Conservation (phyloP, 805 yeast genomes). For the Tetrapisispora pingtungensis region DNA sequence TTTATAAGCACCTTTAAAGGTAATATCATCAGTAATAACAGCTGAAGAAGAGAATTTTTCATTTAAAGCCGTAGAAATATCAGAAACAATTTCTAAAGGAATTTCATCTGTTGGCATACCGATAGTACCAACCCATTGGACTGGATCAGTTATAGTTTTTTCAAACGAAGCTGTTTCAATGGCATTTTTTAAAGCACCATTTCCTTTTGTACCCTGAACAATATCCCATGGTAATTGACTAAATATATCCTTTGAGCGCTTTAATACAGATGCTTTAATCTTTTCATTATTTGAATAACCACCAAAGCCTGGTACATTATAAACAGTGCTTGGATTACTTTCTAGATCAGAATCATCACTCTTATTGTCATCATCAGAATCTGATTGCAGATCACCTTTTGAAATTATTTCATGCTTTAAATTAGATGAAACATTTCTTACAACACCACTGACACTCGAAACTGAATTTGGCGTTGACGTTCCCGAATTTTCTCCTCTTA, state of each 20-base stretch:
- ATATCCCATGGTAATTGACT: slow-evolving; percentile 62
- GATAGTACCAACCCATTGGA: slow-evolving; percentile 79
- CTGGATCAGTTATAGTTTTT: slow-evolving; percentile 30
- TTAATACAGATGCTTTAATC: slow-evolving; percentile 31
- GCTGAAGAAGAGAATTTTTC: slow-evolving; percentile 49
- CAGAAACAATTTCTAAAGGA: slow-evolving; percentile 42
- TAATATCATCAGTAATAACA: slow-evolving; percentile 64
- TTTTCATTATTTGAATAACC: slow-evolving; percentile 61
- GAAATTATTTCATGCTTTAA: slow-evolving; percentile 5
- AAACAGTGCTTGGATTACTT: slow-evolving; percentile 10
- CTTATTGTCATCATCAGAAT: slow-evolving; percentile 4
- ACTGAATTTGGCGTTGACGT: background rate
- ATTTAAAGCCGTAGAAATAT: slow-evolving; percentile 40
- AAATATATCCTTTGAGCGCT: slow-evolving; percentile 31
- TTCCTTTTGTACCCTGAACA: slow-evolving; percentile 62
- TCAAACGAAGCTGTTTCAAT: slow-evolving; percentile 47
- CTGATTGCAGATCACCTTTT: background rate
- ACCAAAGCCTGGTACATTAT: slow-evolving; percentile 45
- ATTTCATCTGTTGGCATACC: slow-evolving; percentile 87
- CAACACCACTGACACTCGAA: background rate
- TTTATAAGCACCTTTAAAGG: slow-evolving; percentile 83
- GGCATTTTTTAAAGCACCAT: slow-evolving; percentile 83
- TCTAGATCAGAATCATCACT: slow-evolving; percentile 20
- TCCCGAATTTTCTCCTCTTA: background rate
- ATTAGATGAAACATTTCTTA: slow-evolving; percentile 10